Conservation (phyloP, 169 alveolate species). For the Theileria annulata region DNA sequence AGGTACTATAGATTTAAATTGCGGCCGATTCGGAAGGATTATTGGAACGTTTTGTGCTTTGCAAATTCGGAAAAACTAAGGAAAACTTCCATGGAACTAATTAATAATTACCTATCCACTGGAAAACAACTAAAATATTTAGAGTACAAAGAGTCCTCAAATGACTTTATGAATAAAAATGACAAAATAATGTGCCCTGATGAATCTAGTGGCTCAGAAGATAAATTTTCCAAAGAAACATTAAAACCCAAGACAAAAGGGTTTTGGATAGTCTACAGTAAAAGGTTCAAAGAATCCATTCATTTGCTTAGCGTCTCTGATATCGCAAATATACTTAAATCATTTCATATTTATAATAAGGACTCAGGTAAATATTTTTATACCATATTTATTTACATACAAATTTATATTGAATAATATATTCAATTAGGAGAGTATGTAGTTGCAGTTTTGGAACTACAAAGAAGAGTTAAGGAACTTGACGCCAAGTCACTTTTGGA, state of each 20-base stretch:
- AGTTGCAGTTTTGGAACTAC: constrained; percentile 31
- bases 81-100: constrained; percentile 45
- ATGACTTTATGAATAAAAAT: not conserved
- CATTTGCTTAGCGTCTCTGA: constrained; percentile 26
- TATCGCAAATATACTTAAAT: constrained; percentile 32
- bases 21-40: constrained; percentile 53
- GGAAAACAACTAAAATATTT: not conserved
- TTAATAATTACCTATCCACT: constrained; percentile 2
- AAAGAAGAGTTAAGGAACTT: constrained; percentile 23
- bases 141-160: not conserved
- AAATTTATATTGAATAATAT: not conserved
- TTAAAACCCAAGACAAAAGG: constrained; percentile 29
- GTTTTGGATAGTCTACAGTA: constrained; percentile 65
- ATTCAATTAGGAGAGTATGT: constrained; percentile 52
- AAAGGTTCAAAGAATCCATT: constrained; percentile 50
- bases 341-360: constrained; percentile 44
- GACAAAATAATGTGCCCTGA: not conserved
- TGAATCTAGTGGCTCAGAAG: constrained; percentile 6
- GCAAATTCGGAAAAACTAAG: constrained; percentile 44
- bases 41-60: constrained; percentile 45
- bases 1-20: constrained; percentile 41
- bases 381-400: not conserved
- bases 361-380: constrained; percentile 38
- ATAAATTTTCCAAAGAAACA: not conserved
- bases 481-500: constrained; percentile 21